Conservation (phyloP, 345 rosid genomes). For the Eucalyptus rudis region DNA sequence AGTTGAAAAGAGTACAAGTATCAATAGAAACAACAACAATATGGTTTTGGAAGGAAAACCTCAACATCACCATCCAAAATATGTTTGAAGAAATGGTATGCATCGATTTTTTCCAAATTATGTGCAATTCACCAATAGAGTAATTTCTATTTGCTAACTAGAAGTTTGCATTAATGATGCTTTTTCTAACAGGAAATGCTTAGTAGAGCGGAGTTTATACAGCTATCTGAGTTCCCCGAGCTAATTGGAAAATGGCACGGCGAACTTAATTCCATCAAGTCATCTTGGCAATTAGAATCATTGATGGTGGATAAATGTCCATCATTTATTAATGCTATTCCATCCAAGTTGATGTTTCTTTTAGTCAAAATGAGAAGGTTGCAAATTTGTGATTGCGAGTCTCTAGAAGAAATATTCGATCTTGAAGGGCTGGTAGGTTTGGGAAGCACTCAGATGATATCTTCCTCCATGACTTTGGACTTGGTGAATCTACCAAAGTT, state of each 20-base stretch:
- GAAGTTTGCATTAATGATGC: background rate
- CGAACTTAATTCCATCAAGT: background rate
- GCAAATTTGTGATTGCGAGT: background rate
- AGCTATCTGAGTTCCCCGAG: background rate
- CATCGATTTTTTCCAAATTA: background rate
- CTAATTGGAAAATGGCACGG: background rate
- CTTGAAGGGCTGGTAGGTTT: background rate
- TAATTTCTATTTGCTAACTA: background rate
- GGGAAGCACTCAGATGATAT: background rate
- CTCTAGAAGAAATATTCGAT: background rate
- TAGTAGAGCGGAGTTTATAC: fast-evolving
- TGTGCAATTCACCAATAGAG: background rate
- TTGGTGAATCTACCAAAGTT: background rate
- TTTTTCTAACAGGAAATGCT: background rate
- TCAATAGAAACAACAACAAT: no score
- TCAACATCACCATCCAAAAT: background rate
- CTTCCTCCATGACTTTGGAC: fast-evolving
- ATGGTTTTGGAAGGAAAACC: background rate
- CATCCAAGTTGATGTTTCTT: background rate
- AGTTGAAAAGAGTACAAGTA: no score
- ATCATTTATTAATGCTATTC: background rate
- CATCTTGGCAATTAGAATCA: background rate
- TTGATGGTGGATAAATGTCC: background rate
- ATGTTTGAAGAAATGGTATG: background rate
- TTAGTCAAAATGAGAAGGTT: background rate